Base-by-base conservation (phyloP, 345 rosid genomes). In the Rhodamnia argentea region DNA sequence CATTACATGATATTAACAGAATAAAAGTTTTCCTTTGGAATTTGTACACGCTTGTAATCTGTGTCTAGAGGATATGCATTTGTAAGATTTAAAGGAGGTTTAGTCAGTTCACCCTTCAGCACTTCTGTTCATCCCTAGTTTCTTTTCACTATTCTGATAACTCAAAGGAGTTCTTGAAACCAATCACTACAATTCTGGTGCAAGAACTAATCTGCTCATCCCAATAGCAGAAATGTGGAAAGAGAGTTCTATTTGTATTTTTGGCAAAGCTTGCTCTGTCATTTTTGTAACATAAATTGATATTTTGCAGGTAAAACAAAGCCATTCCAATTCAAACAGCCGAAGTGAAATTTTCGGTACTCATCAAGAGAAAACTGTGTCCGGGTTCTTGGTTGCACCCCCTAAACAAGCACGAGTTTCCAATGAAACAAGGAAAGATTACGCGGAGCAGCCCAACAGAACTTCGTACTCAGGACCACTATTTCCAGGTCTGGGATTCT, bases 401-500 rank as follows among this genome's bases (percentile, higher is more conserved):
- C 83, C 90, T 29, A 91, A 91, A 85, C 91, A 88, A 59, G 27
- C 85, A 50, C 90, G 89, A 82, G 87, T 64, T 52, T 62, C 83
- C 16, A 93, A 87, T 83, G 93, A 92, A 64, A 86, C 83, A 55
- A 92, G 87, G 82, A 87, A 85, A 91, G 93, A 91, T 76, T 84
- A 86, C 58, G 15, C 24, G 32, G 86, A 89, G 82, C 89, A 87
- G 22, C 86, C 85, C 12, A 87, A 60, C 88, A 89, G 91, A 86
- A 91, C 89, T 62, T 92, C 95, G 12, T 91, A 89, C 87, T 93
- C 97, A 12, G 97, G 95, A 59, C 95, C 97, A 20, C 83, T 93
- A 86, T 90, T 89, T 82, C 91, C 85, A 14, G 92, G 92, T 23
- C 40, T 82, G 23, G 86, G 86, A 85, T 89, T 87, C 87, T 85